phyloP scores from a whole-genome alignment of 2,329 filamentous ascomycete genomes.

The Colletotrichum graminicola region DNA sequence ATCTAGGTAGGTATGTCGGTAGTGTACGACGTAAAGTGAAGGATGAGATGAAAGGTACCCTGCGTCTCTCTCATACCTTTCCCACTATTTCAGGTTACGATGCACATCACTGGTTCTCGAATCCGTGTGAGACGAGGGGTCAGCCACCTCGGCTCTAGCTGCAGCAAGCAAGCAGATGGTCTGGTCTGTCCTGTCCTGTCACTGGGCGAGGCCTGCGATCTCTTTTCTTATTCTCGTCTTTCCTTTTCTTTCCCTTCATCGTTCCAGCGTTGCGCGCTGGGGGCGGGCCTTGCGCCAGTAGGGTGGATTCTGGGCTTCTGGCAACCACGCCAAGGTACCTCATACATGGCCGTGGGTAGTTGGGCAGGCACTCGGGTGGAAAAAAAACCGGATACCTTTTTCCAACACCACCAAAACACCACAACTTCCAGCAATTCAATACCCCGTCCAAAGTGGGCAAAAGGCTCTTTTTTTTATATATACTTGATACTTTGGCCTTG shows the following conservation, averaged over 20 bases:
- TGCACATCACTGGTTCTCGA: slow-evolving; percentile 11
- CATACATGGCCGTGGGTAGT: neutral
- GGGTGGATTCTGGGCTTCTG: no score
- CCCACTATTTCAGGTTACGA: slow-evolving; percentile 22
- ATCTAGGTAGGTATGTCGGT: no score
- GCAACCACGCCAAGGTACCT: no score
- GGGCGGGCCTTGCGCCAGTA: no score
- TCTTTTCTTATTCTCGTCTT: neutral
- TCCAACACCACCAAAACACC: no score
- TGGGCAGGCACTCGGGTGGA: no score
- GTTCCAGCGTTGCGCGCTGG: neutral
- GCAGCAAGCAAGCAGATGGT: neutral
- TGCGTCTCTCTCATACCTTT: slow-evolving; percentile 7
- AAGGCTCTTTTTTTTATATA: no score
- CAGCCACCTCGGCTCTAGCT: neutral
- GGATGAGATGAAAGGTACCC: slow-evolving; percentile 14
- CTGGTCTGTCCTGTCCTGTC: neutral
- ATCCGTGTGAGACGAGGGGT: neutral
- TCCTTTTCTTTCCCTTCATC: neutral
- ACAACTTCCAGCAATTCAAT: no score
- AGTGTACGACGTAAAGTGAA: neutral
- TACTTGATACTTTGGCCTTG: no score
- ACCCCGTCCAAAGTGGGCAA: no score
- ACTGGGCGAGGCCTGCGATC: neutral
- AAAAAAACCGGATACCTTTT: no score